Conservation (phyloP, 306 rosid species). For the Begonia peltatifolia region DNA sequence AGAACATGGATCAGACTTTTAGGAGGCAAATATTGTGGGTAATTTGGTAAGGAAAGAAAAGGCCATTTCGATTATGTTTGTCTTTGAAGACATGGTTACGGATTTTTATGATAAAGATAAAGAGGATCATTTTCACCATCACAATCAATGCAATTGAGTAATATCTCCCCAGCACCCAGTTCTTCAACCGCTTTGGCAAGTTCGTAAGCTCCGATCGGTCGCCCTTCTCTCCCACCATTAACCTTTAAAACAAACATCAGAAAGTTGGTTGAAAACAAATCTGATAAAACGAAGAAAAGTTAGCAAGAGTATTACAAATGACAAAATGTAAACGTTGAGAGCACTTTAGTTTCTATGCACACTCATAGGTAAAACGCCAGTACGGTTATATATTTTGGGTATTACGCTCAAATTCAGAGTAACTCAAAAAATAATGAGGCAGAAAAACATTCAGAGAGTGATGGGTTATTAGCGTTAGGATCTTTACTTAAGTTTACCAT, state of each 20-base stretch:
- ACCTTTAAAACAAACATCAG: constrained; percentile 32
- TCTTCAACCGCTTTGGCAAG: constrained; percentile 91
- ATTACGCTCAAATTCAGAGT: no score
- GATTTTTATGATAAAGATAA: not conserved
- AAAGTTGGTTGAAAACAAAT: not conserved
- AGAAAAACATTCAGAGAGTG: no score
- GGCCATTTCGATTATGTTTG: not conserved
- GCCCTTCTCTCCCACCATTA: constrained; percentile 84
- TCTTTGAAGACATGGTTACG: not conserved
- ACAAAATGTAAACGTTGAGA: no score
- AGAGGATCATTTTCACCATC: constrained; percentile 48
- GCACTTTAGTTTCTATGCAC: no score
- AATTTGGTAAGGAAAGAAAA: not conserved
- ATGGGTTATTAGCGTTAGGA: no score
- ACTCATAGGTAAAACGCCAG: no score
- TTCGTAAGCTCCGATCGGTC: constrained; percentile 93
- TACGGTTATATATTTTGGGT: no score
- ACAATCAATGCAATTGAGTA: constrained; percentile 88
- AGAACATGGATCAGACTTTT: no score
- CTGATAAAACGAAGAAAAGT: no score
- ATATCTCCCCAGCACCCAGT: constrained; percentile 97
- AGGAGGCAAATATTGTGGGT: not conserved
- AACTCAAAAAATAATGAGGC: no score
- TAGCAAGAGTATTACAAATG: no score
- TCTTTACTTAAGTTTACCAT: no score